Base-by-base conservation (phyloP, 192 early-diverging fungal species). In the Coemansia sp. region DNA sequence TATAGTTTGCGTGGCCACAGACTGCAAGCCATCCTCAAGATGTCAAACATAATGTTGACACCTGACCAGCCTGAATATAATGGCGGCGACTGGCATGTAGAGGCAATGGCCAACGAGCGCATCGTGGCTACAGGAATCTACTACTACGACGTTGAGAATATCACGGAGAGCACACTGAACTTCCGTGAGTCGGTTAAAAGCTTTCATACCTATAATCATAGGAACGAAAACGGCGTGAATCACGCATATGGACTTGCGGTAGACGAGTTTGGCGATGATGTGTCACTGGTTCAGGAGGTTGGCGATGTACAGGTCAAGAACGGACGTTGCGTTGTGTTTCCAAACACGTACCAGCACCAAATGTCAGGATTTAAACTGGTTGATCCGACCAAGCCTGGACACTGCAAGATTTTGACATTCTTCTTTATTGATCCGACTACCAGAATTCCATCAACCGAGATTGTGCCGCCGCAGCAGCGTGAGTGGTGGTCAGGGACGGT, bases 41-140 rank as follows among this genome's bases (percentile, higher is more conserved):
- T 90, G 68, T 85, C 88, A 50, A 87, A 81, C 69, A 88, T 90
- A 53, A 63, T 80, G 22, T 61, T 93, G 51, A 84, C 86, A 1
- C 88, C 88, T n/a, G 87, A 87, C 43, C 84, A 85, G 14, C 83
- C 88, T 0, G 59, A 41, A 3, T 88, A 84, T 57, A 57, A 70
- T 9, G 87, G 87, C 27, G 68, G 64, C 22, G 64, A 56, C 11
- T 93, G 90, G 91, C 88, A 93, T 49, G 73, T 90, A 3, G 89
- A 92, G 54, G 91, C 85, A 6, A 89, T 87, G 81, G 71, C 74
- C 9, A 83, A 87, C 69, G 91, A 93, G 64, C 70, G 79, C 53
- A 90, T 93, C 45, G 77, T 88, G 3, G 89, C 91, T 1, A 87
- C 88, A 0, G 91, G 89, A 4, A 83, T 93, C 41, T 86, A 86